phyloP scores from a whole-genome alignment of 1,139 yeast genomes.

The Geotrichum histeridarum region DNA sequence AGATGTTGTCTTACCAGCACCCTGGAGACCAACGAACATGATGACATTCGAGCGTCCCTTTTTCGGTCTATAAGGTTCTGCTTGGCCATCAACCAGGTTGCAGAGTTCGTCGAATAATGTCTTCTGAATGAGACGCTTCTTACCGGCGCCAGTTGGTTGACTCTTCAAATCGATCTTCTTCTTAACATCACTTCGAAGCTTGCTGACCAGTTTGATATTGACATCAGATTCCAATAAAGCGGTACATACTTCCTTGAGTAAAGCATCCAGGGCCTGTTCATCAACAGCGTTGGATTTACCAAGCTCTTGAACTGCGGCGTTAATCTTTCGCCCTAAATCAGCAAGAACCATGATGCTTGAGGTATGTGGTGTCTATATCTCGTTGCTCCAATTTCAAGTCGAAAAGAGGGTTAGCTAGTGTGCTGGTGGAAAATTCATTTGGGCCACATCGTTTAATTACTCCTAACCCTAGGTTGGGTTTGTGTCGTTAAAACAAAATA shows the following conservation, averaged over 20 bases:
- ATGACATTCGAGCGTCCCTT: constrained; percentile 69
- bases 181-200: constrained; percentile 69
- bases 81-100: constrained; percentile 64
- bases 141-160: constrained; percentile 48
- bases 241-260: constrained; percentile 83
- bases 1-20: constrained; percentile 97
- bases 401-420: not conserved
- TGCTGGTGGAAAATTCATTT: not conserved
- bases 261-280: constrained; percentile 55
- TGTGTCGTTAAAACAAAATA: not conserved
- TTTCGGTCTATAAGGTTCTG: constrained; percentile 74
- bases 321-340: constrained; percentile 84
- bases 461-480: not conserved
- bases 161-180: constrained; percentile 50
- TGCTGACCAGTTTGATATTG: constrained; percentile 75
- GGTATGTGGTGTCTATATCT: not conserved
- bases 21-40: constrained; percentile 97
- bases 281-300: constrained; percentile 57
- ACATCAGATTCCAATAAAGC: constrained; percentile 92
- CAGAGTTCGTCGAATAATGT: constrained; percentile 91
- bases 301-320: constrained; percentile 65
- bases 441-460: not conserved
- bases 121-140: constrained; percentile 78
- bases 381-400: not conserved
- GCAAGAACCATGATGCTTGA: constrained; percentile 72